A percentile compares a stretch with the other conserved stretches of the same genome.
Conservation (phyloP, 2,329 filamentous ascomycete genomes). For the Colletotrichum plurivorum region DNA sequence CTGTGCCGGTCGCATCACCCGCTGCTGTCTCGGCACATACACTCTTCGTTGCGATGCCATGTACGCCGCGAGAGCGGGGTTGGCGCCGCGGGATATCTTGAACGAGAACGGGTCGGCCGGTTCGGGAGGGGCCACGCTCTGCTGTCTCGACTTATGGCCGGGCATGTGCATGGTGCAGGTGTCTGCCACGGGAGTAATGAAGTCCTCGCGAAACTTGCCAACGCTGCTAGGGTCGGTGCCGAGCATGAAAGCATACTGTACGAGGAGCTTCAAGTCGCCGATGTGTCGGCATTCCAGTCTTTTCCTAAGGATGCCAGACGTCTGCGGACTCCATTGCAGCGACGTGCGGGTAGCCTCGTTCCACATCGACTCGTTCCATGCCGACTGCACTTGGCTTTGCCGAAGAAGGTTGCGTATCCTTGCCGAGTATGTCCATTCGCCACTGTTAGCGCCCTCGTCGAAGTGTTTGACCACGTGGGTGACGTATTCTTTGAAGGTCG, state of each 20-base stretch:
- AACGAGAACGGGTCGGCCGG: conserved; percentile 52
- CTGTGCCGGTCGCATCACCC: conserved; percentile 36
- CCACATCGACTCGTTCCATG: conserved; percentile 55
- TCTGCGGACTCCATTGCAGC: conserved; percentile 58
- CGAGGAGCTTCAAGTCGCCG: conserved; percentile 53
- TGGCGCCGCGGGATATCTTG: conserved; percentile 52
- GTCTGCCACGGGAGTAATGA: conserved; percentile 53
- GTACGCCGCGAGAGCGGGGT: conserved; percentile 53
- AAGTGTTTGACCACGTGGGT: conserved; percentile 63
- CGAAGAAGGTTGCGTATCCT: conserved; percentile 61
- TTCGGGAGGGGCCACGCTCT: conserved; percentile 28
- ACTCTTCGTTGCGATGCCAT: conserved; percentile 53
- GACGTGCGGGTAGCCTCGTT: conserved; percentile 51
- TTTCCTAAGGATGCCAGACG: conserved; percentile 58
- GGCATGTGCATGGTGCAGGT: conserved; percentile 52
- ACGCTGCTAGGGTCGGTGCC: conserved; percentile 50
- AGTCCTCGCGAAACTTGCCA: conserved; percentile 49
- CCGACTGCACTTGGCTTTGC: conserved; percentile 53
- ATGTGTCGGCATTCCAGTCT: conserved; percentile 62
- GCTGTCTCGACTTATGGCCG: conserved; percentile 49
- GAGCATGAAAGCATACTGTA: conserved; percentile 57
- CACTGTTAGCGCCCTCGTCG: conserved; percentile 56
- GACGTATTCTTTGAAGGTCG: conserved; percentile 61
- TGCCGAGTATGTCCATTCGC: conserved; percentile 60
- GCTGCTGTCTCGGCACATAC: conserved; percentile 44